Base-by-base conservation (phyloP, 2,329 filamentous ascomycete genomes). In the Colletotrichum tamarilloi region DNA sequence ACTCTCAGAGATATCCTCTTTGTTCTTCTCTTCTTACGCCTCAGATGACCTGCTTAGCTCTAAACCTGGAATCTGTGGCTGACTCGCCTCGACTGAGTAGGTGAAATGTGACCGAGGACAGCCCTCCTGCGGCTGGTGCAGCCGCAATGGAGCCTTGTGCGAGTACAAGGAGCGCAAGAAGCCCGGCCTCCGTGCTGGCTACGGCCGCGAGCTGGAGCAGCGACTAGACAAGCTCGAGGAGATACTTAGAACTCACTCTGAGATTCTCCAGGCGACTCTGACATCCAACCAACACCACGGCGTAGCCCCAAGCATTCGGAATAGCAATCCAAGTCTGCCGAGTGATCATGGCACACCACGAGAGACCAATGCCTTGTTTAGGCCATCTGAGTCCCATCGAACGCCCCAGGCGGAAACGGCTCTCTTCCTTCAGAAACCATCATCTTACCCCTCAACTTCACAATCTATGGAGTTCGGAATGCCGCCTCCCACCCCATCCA, bases 91-190 rank as follows among this genome's bases (percentile, higher is more conserved):
- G 9, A 60, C 8, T 53, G 46, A 30, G 16, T 77, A 92, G 90
- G 91, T 93, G 32, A 93, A 93, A 87, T 94, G 92, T 82, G 93
- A 95, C 82, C 90, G 94, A 46, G 92, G 91, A 5, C 92, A 94
- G 77, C 93, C 93, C 1, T 90, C 91, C 6, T 93, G 91, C 77
- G 90, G 91, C 62, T 92, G 91, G 91, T 92, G 91, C 77, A 89
- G 83, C 75, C 89, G 90, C 71, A 92, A 93, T 80, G 87, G 87
- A 38, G 89, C 89, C 35, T 80, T 83, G 22, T 93, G 91, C 82
- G 91, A 92, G 79, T 93, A 93, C 82, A 92, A 91, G 78, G 91
- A 92, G 78, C 87, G 91, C 67, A 92, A 92, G 82, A 92, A 92
- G 78, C 91, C 91, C 9, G 91, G 91, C 0, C 81, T 92, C 14